A percentile compares a stretch with the other conserved stretches of the same genome.
Evolutionary conservation across 208 protist species (phyloP).

Genomic region (Vickermania spadyakhi): DNA sequence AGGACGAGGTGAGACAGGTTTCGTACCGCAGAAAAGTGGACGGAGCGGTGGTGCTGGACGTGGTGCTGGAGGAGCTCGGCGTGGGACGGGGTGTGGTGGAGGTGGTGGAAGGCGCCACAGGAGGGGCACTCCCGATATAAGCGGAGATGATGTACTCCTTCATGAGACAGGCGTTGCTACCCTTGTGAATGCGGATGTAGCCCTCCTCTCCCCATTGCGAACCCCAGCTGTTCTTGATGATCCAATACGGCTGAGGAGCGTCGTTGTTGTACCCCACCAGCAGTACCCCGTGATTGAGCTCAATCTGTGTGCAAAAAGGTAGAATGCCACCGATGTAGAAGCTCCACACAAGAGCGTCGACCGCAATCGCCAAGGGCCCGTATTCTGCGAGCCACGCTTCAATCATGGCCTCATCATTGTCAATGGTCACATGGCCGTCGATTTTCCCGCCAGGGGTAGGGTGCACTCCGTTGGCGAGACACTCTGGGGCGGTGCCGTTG

Average conservation of each 20-base stretch:
- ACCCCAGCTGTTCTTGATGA: conserved; percentile 90
- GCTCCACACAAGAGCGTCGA: conserved; percentile 82
- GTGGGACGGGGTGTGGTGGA: conserved; percentile 12
- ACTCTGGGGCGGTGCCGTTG: conserved; percentile 22
- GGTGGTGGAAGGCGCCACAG: conserved; percentile 6
- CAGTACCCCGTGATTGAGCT: conserved; percentile 87
- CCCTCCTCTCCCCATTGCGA: conserved; percentile 79
- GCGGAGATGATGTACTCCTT: conserved; percentile 49
- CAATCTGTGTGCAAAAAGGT: conserved; percentile 39
- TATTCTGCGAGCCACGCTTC: conserved; percentile 48
- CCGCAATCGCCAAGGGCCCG: conserved; percentile 87
- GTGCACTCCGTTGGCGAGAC: conserved; percentile 22
- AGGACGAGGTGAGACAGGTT: background rate
- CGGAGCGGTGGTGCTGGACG: background rate
- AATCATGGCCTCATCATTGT: conserved; percentile 65
- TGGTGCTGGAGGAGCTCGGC: conserved; percentile 2
- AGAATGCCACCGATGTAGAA: conserved; percentile 75
- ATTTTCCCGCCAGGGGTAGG: conserved; percentile 48
- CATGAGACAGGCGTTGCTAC: conserved; percentile 73
- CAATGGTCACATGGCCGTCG: conserved; percentile 49
- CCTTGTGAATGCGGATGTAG: conserved; percentile 84
- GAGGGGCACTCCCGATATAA: conserved; percentile 15
- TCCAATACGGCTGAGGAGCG: conserved; percentile 69
- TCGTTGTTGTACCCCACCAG: conserved; percentile 78
- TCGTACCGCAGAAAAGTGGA: background rate